These are phyloP conservation scores for Zymoseptoria brevis DNA, from an alignment of 2,329 filamentous ascomycete genomes.

Conservation along the genomic window DNA sequence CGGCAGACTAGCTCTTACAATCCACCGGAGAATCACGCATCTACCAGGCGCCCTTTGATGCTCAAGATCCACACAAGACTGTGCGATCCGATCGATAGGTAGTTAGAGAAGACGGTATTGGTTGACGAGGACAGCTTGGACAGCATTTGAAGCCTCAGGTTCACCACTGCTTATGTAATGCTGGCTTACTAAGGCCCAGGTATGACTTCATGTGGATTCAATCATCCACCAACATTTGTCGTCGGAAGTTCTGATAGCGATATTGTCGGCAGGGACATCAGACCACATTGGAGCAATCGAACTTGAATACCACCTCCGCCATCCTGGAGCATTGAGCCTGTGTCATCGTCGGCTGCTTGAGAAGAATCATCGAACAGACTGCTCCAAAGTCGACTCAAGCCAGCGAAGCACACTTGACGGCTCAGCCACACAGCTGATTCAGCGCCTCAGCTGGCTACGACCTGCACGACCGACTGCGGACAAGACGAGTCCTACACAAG, in stretches of 20 bases:
- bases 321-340: not conserved
- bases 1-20: not conserved
- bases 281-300: not conserved
- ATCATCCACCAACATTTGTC: not conserved
- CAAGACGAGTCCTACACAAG: too few species aligned
- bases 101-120: too few species aligned
- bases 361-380: not conserved
- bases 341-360: not conserved
- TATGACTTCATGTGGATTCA: not conserved
- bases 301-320: too few species aligned
- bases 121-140: too few species aligned
- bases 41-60: not conserved
- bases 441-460: slow-evolving; percentile 6
- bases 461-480: not conserved
- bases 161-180: too few species aligned
- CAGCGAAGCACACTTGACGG: not conserved
- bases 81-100: too few species aligned
- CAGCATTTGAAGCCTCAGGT: too few species aligned
- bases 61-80: too few species aligned
- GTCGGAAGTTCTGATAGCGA: too few species aligned
- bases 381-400: not conserved
- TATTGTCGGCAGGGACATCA: not conserved
- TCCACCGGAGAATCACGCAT: not conserved
- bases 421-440: slow-evolving; percentile 7
- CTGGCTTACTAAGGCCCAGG: not conserved